Base-by-base conservation (phyloP, 2,329 filamentous ascomycete species). In the Xylariales sp. region DNA sequence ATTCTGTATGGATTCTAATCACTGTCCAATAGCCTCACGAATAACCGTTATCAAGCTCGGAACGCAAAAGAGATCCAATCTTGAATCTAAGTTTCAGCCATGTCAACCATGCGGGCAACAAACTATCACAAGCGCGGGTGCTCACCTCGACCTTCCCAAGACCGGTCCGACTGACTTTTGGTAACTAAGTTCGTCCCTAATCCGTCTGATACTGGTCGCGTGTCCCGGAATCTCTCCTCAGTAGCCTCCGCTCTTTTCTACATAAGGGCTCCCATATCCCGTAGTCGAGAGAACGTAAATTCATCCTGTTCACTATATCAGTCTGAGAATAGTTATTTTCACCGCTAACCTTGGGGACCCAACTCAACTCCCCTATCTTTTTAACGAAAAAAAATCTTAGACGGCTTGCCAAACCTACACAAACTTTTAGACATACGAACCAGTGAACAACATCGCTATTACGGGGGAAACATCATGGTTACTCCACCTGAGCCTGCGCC, bases 71-170 rank as follows among this genome's bases (percentile, higher is more conserved):
- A 41, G n/a, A 32, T 32, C 23, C 23, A 12, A 12, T 45, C 14
- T 49, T 14, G 10, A 28, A 61, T 62, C 12, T 62, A 18, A 52
- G 57, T 23, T 57, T 66, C 39, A 18, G 32, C 8, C 4, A 10
- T 57, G 39, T 62, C 39, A 36, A 50, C 10, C 18, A 30, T 52
- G 46, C 55, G 10, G 45, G n/a, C 64, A 3, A 9, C 4, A 16
- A 56, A 62, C 34, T 18, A 28, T 50, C 34, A 23, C 3, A 12
- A 14, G 6, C 4, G n/a, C 39, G 23, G 18, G n/a, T 36, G 45
- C 30, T 45, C 23, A 28, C 7, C 28, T 39, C 36, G 36, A 23
- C 34, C 28, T 54, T 41, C 39, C 23, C 28, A 14, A 16, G n/a
- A 18, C 49, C 6, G 7, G 48, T 5, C 36, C 49, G 16, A 8